Evolutionary conservation across 2,329 filamentous ascomycete species (phyloP).

Genomic region (Xylaria sp.): DNA sequence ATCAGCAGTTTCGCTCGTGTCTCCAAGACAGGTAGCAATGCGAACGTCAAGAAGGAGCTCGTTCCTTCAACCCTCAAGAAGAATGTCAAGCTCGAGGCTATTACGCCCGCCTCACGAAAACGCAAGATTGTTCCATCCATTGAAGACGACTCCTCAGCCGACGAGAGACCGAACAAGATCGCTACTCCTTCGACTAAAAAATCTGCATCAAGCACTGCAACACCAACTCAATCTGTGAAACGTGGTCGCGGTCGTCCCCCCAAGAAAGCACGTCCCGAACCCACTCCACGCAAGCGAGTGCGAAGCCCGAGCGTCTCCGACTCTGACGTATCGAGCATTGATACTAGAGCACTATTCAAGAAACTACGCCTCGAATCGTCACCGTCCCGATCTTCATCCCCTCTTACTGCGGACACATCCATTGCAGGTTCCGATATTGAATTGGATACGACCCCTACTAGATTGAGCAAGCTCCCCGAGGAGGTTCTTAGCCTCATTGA

Average conservation of each 20-base stretch:
- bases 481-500: slow-evolving; percentile 70
- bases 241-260: slow-evolving; percentile 47
- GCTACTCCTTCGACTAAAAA: slow-evolving; percentile 30
- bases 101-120: slow-evolving; percentile 51
- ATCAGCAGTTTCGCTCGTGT: slow-evolving; percentile 61
- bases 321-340: slow-evolving; percentile 48
- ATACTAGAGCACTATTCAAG: slow-evolving; percentile 54
- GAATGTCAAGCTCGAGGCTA: slow-evolving; percentile 57
- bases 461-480: slow-evolving; percentile 55
- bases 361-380: slow-evolving; percentile 55
- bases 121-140: slow-evolving; percentile 48
- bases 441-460: slow-evolving; percentile 44
- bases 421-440: slow-evolving; percentile 53
- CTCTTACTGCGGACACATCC: slow-evolving; percentile 53
- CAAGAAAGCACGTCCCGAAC: slow-evolving; percentile 45
- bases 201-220: slow-evolving; percentile 3
- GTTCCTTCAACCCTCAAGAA: slow-evolving; percentile 51
- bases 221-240: slow-evolving; percentile 39
- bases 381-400: slow-evolving; percentile 49
- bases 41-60: slow-evolving; percentile 52
- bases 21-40: slow-evolving; percentile 55
- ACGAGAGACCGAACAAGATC: slow-evolving; percentile 45
- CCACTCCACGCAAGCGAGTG: slow-evolving; percentile 46
- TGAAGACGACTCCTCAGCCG: slow-evolving; percentile 49
- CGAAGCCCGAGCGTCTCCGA: slow-evolving; percentile 50